A percentile compares a stretch with the other conserved stretches of the same genome.
Conservation (phyloP, 2,329 filamentous ascomycete species). For the Trichoderma cornu-damae region DNA sequence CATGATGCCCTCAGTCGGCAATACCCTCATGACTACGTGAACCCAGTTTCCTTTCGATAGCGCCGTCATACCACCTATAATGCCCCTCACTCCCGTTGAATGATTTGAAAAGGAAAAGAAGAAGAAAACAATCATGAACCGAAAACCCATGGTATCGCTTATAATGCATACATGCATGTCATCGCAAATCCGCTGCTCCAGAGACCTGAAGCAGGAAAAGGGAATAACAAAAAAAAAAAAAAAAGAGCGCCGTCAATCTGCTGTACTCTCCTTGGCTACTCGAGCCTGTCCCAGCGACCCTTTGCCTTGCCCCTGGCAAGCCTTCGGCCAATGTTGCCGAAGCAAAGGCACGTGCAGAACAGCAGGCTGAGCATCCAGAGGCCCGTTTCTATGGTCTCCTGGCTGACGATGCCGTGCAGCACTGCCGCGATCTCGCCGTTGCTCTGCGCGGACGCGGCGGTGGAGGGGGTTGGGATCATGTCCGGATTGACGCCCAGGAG, state of each 20-base stretch:
- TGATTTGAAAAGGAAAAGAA: background rate
- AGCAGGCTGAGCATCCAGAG: constrained; percentile 92
- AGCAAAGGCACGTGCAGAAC: constrained; percentile 92
- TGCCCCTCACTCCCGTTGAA: background rate
- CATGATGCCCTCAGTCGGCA: no score
- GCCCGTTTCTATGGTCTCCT: constrained; percentile 63
- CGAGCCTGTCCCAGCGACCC: constrained; percentile 44
- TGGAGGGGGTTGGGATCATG: constrained; percentile 65
- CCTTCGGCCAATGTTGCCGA: constrained; percentile 87
- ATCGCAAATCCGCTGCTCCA: background rate
- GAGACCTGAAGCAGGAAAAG: background rate
- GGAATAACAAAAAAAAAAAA: background rate
- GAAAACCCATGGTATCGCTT: constrained; percentile 5
- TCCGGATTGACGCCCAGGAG: constrained; percentile 72
- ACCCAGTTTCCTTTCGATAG: background rate
- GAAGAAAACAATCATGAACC: background rate
- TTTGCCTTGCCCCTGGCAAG: constrained; percentile 52
- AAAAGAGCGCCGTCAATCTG: background rate
- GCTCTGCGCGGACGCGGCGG: constrained; percentile 33
- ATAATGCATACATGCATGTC: constrained; percentile 6
- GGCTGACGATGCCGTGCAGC: constrained; percentile 51
- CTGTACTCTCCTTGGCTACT: constrained; percentile 23
- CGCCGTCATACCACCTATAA: background rate
- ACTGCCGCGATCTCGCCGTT: constrained; percentile 21
- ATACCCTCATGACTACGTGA: no score